A percentile compares a stretch with the other conserved stretches of the same genome.
Evolutionary conservation across 441 rosid species (phyloP).

Genomic region (Theobroma grandiflorum): DNA sequence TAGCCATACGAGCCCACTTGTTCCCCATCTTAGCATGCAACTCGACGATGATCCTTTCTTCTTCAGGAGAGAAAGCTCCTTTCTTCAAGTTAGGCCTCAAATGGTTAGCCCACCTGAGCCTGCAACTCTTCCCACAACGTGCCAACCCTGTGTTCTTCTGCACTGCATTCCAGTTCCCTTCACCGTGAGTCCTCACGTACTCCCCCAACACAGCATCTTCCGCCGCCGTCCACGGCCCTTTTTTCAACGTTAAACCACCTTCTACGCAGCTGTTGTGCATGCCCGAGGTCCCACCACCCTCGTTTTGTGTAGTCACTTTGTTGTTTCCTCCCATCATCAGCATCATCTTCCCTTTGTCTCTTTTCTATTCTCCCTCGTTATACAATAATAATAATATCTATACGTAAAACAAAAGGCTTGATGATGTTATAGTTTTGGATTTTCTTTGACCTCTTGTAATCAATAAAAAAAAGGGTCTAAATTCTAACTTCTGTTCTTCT

Average conservation of each 20-base stretch:
- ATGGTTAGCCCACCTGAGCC: slow-evolving; percentile 95
- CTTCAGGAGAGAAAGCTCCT: slow-evolving; percentile 78
- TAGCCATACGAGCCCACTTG: slow-evolving; percentile 98
- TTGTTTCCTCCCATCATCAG: slow-evolving; percentile 9
- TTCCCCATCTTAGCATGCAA: slow-evolving; percentile 86
- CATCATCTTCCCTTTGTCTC: background rate
- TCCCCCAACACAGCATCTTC: slow-evolving; percentile 75
- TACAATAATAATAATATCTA: background rate
- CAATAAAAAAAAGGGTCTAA: background rate
- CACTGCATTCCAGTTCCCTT: slow-evolving; percentile 94
- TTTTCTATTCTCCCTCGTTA: background rate
- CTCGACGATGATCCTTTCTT: slow-evolving; percentile 78
- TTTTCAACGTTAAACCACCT: slow-evolving; percentile 56
- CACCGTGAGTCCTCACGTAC: slow-evolving; percentile 82
- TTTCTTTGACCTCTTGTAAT: no score
- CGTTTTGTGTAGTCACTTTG: slow-evolving; percentile 20
- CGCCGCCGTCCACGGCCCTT: slow-evolving; percentile 92
- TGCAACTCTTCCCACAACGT: slow-evolving; percentile 93
- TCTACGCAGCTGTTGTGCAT: slow-evolving; percentile 30
- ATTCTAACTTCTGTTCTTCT: background rate
- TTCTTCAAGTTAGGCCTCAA: slow-evolving; percentile 80
- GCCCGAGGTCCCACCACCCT: slow-evolving; percentile 43
- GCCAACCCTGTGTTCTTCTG: slow-evolving; percentile 78
- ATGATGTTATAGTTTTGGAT: no score
- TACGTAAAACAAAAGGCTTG: background rate